phyloP scores from a whole-genome alignment of 2,329 filamentous ascomycete species.

The Claviceps citrina region DNA sequence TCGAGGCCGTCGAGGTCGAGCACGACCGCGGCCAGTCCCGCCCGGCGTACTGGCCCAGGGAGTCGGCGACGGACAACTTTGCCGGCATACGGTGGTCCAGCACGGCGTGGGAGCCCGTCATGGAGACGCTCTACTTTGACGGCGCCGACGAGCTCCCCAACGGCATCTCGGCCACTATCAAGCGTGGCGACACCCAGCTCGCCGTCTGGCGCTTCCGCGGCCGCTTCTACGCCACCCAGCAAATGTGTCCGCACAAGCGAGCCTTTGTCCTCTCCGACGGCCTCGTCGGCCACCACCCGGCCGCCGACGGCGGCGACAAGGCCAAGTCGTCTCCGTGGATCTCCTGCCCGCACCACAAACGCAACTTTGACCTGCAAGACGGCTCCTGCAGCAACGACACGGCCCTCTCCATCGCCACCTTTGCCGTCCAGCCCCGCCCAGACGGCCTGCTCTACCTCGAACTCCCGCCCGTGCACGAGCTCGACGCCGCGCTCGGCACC shows the following conservation, averaged over 20 bases:
- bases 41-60: conserved; percentile 64
- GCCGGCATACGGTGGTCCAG: conserved; percentile 48
- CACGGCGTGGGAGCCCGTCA: conserved; percentile 62
- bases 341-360: conserved; percentile 77
- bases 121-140: conserved; percentile 54
- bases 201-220: conserved; percentile 74
- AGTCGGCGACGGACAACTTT: conserved; percentile 56
- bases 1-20: conserved; percentile 55
- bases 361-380: conserved; percentile 64
- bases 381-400: conserved; percentile 64
- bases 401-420: conserved; percentile 65
- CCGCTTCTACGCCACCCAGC: conserved; percentile 70
- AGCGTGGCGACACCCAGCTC: conserved; percentile 77
- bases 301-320: conserved; percentile 17
- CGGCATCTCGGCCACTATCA: conserved; percentile 61
- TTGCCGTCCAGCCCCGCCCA: conserved; percentile 53
- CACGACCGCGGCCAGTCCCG: conserved; percentile 57
- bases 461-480: conserved; percentile 63
- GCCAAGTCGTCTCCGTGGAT: conserved; percentile 47
- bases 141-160: conserved; percentile 47
- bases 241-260: conserved; percentile 90
- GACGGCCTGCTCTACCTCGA: conserved; percentile 70
- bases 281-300: conserved; percentile 50
- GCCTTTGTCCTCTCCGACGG: conserved; percentile 82
- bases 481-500: conserved; percentile 67